Conservation (phyloP, 1,284 basidiomycete species). For the Boletus sp. region DNA sequence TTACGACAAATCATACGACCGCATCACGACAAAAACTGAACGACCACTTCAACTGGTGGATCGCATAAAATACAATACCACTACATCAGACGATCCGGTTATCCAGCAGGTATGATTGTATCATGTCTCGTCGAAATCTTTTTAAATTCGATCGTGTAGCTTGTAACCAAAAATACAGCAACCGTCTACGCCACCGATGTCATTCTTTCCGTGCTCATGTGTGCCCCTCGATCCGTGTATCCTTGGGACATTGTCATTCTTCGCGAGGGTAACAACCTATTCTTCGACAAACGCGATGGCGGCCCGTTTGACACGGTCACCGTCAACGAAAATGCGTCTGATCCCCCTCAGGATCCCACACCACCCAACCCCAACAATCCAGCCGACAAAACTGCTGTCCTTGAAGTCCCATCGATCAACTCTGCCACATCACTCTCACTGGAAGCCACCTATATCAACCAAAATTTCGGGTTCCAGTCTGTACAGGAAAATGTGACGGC, state of each 20-base stretch:
- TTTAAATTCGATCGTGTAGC: constrained; percentile 46
- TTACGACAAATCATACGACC: constrained; percentile 97
- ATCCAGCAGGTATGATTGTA: constrained; percentile 73
- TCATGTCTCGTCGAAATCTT: not conserved
- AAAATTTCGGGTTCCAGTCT: constrained; percentile 98
- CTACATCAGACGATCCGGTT: constrained; percentile 96
- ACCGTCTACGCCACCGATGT: constrained; percentile 95
- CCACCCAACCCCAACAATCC: constrained; percentile 80
- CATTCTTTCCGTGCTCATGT: constrained; percentile 97
- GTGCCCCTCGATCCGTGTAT: constrained; percentile 92
- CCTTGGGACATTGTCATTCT: constrained; percentile 99
- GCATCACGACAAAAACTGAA: constrained; percentile 92
- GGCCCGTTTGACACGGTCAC: constrained; percentile 98
- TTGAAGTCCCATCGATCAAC: constrained; percentile 84
- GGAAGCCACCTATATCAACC: constrained; percentile 99
- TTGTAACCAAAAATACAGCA: constrained; percentile 78
- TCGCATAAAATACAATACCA: constrained; percentile 96
- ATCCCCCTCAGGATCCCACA: constrained; percentile 89
- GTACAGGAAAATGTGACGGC: constrained; percentile 76
- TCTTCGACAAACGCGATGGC: constrained; percentile 98
- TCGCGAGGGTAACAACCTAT: constrained; percentile 91
- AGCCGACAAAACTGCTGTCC: constrained; percentile 60
- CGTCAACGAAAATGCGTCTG: constrained; percentile 98
- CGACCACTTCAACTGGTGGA: constrained; percentile 91
- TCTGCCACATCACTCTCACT: constrained; percentile 92